A percentile compares a stretch with the other conserved stretches of the same genome.
These are phyloP conservation scores for Phytophthora cajani DNA, from an alignment of 352 stramenopile genomes.

Conservation along the genomic window DNA sequence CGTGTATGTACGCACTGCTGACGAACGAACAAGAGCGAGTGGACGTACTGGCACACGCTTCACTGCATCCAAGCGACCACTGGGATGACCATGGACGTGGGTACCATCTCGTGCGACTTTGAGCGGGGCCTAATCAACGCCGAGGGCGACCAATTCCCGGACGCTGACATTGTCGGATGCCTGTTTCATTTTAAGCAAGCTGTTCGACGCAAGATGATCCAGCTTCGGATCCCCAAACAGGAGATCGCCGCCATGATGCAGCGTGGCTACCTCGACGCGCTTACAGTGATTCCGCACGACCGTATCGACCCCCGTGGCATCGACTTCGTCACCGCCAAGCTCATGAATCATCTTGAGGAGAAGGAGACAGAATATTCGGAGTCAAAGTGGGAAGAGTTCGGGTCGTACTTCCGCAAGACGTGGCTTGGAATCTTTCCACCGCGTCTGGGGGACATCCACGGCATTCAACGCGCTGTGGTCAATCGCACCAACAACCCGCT, in stretches of 20 bases:
- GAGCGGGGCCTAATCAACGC: slow-evolving; percentile 13
- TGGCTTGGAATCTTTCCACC: not conserved
- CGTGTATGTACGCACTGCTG: slow-evolving; percentile 7
- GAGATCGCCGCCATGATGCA: slow-evolving; percentile 2
- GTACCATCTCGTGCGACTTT: slow-evolving; percentile 20
- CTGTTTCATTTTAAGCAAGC: slow-evolving; percentile 36
- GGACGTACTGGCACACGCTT: slow-evolving; percentile 16
- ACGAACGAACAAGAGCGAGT: not conserved
- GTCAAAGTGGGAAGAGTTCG: not conserved
- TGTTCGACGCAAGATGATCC: slow-evolving; percentile 11
- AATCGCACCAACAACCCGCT: not conserved
- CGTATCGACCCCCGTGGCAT: slow-evolving; percentile 8
- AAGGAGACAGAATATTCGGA: not conserved
- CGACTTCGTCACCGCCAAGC: not conserved
- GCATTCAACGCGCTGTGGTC: not conserved
- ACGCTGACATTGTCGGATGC: slow-evolving; percentile 17
- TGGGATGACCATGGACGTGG: slow-evolving; percentile 1
- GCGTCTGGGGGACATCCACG: not conserved
- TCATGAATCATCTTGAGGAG: not conserved
- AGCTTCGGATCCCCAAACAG: slow-evolving; percentile 1
- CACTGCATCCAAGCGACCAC: slow-evolving; percentile 8
- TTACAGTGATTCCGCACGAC: slow-evolving; percentile 1
- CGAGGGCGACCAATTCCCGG: slow-evolving; percentile 9
- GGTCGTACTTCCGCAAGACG: not conserved
- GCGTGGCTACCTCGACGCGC: slow-evolving; percentile 1